A percentile compares a stretch with the other conserved stretches of the same genome.
These are phyloP conservation scores for Mycena galopus DNA, from an alignment of 768 basidiomycete species.

Conservation along the genomic window DNA sequence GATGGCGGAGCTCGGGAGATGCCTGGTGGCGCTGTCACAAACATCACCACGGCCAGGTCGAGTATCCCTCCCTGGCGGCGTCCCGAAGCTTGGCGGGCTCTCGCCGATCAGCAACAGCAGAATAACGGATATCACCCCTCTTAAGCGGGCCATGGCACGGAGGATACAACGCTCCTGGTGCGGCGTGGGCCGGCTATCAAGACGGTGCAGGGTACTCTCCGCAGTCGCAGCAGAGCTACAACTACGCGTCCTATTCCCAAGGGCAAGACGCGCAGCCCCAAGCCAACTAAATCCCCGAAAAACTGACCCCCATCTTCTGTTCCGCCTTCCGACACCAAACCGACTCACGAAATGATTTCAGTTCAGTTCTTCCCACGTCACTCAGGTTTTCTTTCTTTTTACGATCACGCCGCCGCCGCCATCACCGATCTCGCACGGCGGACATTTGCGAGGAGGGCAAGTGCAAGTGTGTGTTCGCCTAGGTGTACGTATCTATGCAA, in stretches of 20 bases:
- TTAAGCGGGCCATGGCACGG: slow-evolving; percentile 67
- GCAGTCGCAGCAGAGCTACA: slow-evolving; percentile 80
- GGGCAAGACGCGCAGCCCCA: slow-evolving; percentile 88
- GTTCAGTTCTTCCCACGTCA: slow-evolving; percentile 38
- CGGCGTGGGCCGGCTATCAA: slow-evolving; percentile 64
- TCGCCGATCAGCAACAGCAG: slow-evolving; percentile 63
- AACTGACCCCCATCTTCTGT: slow-evolving; percentile 46
- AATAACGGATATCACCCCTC: slow-evolving; percentile 72
- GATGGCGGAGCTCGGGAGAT: slow-evolving; percentile 98
- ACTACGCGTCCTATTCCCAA: slow-evolving; percentile 91
- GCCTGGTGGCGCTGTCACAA: slow-evolving; percentile 63
- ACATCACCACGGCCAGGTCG: slow-evolving; percentile 80
- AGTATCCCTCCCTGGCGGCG: slow-evolving; percentile 93
- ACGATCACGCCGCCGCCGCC: slow-evolving; percentile 23
- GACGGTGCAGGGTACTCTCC: slow-evolving; percentile 58
- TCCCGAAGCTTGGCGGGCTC: slow-evolving; percentile 87
- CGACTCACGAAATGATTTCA: slow-evolving; percentile 45
- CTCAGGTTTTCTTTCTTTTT: slow-evolving; percentile 32
- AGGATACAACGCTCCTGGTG: slow-evolving; percentile 56
- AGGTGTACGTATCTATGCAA: slow-evolving; percentile 40
- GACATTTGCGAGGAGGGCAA: slow-evolving; percentile 27
- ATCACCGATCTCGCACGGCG: slow-evolving; percentile 18
- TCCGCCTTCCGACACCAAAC: slow-evolving; percentile 50
- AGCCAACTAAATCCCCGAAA: slow-evolving; percentile 49
- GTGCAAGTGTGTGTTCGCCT: slow-evolving; percentile 24